A percentile compares a stretch with the other conserved stretches of the same genome.
Evolutionary conservation across 345 rosid genomes (phyloP).

Genomic region (Moricandia arvensis): DNA sequence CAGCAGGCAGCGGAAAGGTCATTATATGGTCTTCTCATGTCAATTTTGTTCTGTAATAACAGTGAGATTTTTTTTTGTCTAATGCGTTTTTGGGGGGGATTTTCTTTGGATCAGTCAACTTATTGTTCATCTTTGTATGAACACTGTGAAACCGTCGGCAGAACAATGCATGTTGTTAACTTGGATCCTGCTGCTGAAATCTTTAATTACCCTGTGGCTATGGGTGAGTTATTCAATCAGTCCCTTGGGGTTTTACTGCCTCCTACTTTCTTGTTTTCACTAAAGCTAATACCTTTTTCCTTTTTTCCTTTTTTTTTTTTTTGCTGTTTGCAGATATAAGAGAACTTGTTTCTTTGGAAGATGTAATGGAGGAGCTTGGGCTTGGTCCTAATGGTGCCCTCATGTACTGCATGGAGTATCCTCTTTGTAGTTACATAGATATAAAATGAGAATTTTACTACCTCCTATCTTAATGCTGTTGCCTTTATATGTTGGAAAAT

Average conservation of each 20-base stretch:
- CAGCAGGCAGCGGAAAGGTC: slow-evolving; percentile 94
- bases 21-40: neutral
- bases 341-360: slow-evolving; percentile 82
- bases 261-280: neutral
- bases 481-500: neutral
- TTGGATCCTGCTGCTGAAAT: slow-evolving; percentile 93
- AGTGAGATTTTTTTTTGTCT: neutral
- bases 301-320: neutral
- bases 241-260: neutral
- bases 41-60: neutral
- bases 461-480: neutral
- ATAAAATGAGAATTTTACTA: neutral
- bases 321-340: slow-evolving; percentile 63
- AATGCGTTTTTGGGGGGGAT: neutral
- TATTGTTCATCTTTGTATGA: slow-evolving; percentile 75
- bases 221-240: slow-evolving; percentile 47
- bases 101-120: slow-evolving; percentile 57
- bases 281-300: neutral
- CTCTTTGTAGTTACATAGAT: slow-evolving; percentile 27
- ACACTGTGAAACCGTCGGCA: slow-evolving; percentile 66
- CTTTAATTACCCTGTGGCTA: slow-evolving; percentile 86
- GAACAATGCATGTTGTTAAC: slow-evolving; percentile 70
- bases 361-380: slow-evolving; percentile 88
- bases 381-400: slow-evolving; percentile 94
- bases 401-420: slow-evolving; percentile 97